Evolutionary conservation across 1,284 basidiomycete species (phyloP).

Genomic region (Anthracocystis setariae): DNA sequence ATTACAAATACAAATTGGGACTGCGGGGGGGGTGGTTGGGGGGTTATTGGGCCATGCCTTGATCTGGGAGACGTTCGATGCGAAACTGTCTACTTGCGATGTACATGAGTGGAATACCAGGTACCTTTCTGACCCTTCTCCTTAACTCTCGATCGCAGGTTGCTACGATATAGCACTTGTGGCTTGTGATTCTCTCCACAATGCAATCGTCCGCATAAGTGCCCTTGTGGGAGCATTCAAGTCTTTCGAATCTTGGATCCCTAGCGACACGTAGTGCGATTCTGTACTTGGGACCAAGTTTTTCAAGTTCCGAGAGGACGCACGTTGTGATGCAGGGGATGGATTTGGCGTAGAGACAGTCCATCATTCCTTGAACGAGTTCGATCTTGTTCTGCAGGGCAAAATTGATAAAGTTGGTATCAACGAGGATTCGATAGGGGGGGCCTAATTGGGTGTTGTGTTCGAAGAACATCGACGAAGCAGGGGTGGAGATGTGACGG

Average conservation of each 20-base stretch:
- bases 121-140: constrained; percentile 82
- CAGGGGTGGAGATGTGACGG: constrained; percentile 62
- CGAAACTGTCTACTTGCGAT: constrained; percentile 61
- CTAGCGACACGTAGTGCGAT: constrained; percentile 95
- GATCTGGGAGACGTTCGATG: constrained; percentile 65
- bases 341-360: constrained; percentile 98
- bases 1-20: too few species aligned
- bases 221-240: constrained; percentile 89
- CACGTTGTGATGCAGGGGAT: constrained; percentile 99
- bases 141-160: constrained; percentile 97
- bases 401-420: constrained; percentile 99
- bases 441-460: constrained; percentile 97
- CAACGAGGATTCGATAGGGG: constrained; percentile 95
- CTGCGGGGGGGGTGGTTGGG: neutral
- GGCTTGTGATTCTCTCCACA: constrained; percentile 90
- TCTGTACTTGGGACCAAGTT: constrained; percentile 93
- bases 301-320: constrained; percentile 97
- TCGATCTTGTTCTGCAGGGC: constrained; percentile 98
- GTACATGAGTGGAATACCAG: constrained; percentile 67
- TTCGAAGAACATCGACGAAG: constrained; percentile 90
- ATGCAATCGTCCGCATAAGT: constrained; percentile 99
- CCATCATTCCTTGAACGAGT: constrained; percentile 97
- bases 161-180: constrained; percentile 97
- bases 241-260: constrained; percentile 93
- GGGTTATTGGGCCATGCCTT: constrained; percentile 60